Conservation (phyloP, 371 early-diverging fungal species). For the Mucor circinelloides region DNA sequence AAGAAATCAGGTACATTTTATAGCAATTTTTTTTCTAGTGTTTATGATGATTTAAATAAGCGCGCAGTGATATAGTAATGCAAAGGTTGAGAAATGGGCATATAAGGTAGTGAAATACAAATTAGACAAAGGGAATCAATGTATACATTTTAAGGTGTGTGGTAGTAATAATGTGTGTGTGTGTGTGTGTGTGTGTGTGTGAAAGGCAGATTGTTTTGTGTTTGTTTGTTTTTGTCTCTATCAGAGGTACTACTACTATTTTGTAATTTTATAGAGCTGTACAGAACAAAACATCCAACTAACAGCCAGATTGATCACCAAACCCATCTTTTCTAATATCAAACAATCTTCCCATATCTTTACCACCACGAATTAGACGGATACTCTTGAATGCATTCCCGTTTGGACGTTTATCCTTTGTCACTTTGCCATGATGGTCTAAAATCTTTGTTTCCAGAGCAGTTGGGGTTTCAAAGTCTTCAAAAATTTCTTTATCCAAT, state of each 20-base stretch:
- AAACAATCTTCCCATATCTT: conserved; percentile 53
- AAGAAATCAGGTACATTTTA: too few species aligned
- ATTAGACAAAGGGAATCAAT: neutral
- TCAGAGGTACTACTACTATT: neutral
- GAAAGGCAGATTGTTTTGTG: neutral
- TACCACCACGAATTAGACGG: conserved; percentile 43
- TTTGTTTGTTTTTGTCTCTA: neutral
- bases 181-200: neutral
- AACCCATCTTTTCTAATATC: conserved; percentile 57
- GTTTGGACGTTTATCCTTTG: conserved; percentile 54
- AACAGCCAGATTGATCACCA: conserved; percentile 13
- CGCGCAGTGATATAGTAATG: too few species aligned
- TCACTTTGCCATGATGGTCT: conserved; percentile 51
- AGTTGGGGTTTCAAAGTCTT: conserved; percentile 57
- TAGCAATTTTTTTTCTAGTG: too few species aligned
- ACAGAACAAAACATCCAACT: neutral
- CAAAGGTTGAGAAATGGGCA: too few species aligned
- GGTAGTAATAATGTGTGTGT: neutral
- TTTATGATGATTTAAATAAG: too few species aligned
- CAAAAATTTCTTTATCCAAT: conserved; percentile 44
- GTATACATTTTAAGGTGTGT: neutral
- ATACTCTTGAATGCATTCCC: conserved; percentile 59
- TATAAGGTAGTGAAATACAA: neutral
- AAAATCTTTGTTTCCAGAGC: conserved; percentile 57
- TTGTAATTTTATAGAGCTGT: neutral